Conservation (phyloP, 1,139 yeast genomes). For the Yamadazyma aaseri region DNA sequence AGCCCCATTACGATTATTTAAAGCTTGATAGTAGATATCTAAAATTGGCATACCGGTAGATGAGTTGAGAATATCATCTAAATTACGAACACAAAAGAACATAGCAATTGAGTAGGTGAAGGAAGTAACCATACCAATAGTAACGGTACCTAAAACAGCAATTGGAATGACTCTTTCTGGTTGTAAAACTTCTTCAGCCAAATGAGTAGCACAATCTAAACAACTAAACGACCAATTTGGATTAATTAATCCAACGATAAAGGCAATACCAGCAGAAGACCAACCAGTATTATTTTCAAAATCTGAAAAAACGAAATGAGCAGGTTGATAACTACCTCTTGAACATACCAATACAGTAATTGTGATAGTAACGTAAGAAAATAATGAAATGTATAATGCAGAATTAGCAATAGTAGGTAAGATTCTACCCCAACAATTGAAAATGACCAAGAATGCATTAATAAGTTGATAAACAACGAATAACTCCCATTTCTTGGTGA, state of each 20-base stretch:
- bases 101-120: constrained; percentile 41
- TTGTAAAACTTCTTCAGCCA: constrained; percentile 39
- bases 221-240: constrained; percentile 47
- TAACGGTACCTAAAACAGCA: constrained; percentile 43
- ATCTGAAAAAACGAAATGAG: constrained; percentile 39
- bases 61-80: constrained; percentile 24
- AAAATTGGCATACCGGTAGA: constrained; percentile 44
- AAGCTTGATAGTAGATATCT: constrained; percentile 41
- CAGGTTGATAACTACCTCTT: constrained; percentile 34
- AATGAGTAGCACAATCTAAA: constrained; percentile 43
- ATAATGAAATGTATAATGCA: constrained; percentile 36
- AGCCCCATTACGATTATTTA: constrained; percentile 37
- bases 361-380: constrained; percentile 36
- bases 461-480: constrained; percentile 48
- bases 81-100: constrained; percentile 40
- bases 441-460: constrained; percentile 31
- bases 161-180: constrained; percentile 43
- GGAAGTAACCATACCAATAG: constrained; percentile 41
- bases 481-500: constrained; percentile 49
- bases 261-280: constrained; percentile 41
- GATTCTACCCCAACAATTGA: constrained; percentile 38
- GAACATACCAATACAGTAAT: constrained; percentile 38
- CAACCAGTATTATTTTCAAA: constrained; percentile 43
- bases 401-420: constrained; percentile 37
- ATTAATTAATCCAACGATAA: constrained; percentile 42